These are phyloP conservation scores for Monosporascus sp. DNA, from an alignment of 2,329 filamentous ascomycete species.

Conservation along the genomic window DNA sequence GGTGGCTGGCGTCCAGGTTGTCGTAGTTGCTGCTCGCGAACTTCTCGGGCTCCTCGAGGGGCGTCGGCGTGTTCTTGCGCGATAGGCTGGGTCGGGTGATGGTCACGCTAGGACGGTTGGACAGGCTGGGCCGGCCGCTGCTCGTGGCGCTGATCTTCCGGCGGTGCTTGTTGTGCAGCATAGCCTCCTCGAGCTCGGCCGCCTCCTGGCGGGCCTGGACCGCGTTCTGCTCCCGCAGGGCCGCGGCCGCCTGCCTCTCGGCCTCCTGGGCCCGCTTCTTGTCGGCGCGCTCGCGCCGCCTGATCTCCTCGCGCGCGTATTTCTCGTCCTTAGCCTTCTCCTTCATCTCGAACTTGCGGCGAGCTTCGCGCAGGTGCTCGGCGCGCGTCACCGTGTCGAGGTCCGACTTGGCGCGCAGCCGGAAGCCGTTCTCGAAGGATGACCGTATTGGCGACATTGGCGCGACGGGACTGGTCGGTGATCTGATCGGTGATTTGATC, in stretches of 20 bases:
- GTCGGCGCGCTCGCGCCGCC: constrained; percentile 53
- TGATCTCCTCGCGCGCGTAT: constrained; percentile 52
- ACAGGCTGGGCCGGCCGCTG: constrained; percentile 23
- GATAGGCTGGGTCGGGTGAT: constrained; percentile 19
- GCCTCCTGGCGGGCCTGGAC: constrained; percentile 34
- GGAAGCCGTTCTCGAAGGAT: constrained; percentile 52
- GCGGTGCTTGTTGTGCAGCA: constrained; percentile 22
- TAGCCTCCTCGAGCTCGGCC: constrained; percentile 25
- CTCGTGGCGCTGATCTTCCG: constrained; percentile 25
- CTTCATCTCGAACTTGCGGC: constrained; percentile 58
- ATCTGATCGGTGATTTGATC: constrained; percentile 11
- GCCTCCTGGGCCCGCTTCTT: constrained; percentile 48
- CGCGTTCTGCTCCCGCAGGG: constrained; percentile 41
- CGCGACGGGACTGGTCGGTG: constrained; percentile 30
- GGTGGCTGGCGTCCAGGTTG: constrained; percentile 26
- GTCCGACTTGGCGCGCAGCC: constrained; percentile 55
- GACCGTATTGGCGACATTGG: constrained; percentile 49
- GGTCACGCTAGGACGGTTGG: constrained; percentile 19
- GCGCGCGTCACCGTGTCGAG: constrained; percentile 48
- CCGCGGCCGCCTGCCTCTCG: constrained; percentile 38
- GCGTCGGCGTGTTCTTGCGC: constrained; percentile 17
- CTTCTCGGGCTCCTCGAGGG: constrained; percentile 32
- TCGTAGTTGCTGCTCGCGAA: constrained; percentile 45
- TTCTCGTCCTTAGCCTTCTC: constrained; percentile 58
- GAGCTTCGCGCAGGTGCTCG: constrained; percentile 55